phyloP scores from a whole-genome alignment of 768 basidiomycete species.

The Rhodotorula paludigena region DNA sequence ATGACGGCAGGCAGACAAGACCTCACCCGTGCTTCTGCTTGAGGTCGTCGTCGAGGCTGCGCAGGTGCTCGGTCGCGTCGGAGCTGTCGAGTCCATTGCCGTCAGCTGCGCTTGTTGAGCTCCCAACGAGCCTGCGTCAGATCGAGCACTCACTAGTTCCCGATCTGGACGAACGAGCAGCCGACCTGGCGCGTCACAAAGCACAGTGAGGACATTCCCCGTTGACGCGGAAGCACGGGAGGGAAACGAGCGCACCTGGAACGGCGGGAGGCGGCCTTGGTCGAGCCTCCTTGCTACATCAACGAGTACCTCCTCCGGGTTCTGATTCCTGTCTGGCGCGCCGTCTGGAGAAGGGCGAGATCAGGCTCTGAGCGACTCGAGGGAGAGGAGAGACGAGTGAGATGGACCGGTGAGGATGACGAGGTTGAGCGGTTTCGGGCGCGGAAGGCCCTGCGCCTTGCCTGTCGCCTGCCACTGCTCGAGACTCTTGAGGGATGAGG shows the following conservation, averaged over 20 bases:
- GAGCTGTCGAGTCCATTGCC: neutral
- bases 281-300: slow-evolving; percentile 32
- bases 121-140: too few relatives aligned
- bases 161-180: slow-evolving; percentile 68
- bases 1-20: neutral
- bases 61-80: slow-evolving; percentile 13
- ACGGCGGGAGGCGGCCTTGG: neutral
- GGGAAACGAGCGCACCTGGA: neutral
- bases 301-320: slow-evolving; percentile 19
- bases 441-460: slow-evolving; percentile 10
- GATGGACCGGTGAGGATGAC: slow-evolving; percentile 28
- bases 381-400: neutral
- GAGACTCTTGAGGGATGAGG: neutral
- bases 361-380: too few relatives aligned
- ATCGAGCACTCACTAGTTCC: slow-evolving; percentile 46
- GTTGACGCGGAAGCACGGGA: too few relatives aligned
- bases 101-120: neutral
- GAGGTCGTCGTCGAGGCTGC: slow-evolving; percentile 21
- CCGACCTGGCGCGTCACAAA: slow-evolving; percentile 44
- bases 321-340: slow-evolving; percentile 31
- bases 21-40: slow-evolving; percentile 18
- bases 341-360: slow-evolving; percentile 20
- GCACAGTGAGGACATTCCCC: slow-evolving; percentile 45
- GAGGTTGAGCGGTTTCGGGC: slow-evolving; percentile 37
- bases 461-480: slow-evolving; percentile 12